Conservation (phyloP, 345 rosid genomes). For the Camelina sativa region DNA sequence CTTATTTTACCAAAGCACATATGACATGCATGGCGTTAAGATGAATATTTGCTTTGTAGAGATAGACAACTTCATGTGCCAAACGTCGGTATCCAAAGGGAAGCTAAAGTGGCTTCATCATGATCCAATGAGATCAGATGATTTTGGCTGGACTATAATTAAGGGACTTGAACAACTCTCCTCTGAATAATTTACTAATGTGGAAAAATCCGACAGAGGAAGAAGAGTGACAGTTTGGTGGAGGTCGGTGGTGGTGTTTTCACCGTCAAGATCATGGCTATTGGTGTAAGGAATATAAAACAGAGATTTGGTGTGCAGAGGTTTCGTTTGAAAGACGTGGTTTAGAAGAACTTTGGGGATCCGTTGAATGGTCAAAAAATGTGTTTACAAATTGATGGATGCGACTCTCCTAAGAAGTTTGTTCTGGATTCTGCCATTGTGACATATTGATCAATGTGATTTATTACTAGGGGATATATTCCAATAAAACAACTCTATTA, state of each 20-base stretch:
- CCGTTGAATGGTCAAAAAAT: not conserved
- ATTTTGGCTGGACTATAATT: not conserved
- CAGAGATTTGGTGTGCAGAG: not conserved
- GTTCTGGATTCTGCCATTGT: not conserved
- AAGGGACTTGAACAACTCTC: not conserved
- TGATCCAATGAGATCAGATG: no score
- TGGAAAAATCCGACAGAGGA: not conserved
- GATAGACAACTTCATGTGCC: not conserved
- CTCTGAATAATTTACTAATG: no score
- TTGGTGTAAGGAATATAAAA: not conserved
- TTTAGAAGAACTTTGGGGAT: not conserved
- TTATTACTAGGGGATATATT: no score
- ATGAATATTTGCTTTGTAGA: not conserved
- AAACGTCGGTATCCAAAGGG: no score
- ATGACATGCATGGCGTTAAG: no score
- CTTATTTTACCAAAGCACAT: no score
- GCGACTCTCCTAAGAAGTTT: not conserved
- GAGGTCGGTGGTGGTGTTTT: not conserved
- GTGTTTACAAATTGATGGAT: not conserved
- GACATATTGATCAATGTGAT: not conserved
- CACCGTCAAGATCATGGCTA: no score
- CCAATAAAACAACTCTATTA: no score
- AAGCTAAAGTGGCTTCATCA: no score
- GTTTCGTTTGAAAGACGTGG: not conserved
- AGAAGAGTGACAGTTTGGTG: not conserved